Evolutionary conservation across 805 yeast genomes (phyloP).

Genomic region (Kurtzmaniella cleridarum): DNA sequence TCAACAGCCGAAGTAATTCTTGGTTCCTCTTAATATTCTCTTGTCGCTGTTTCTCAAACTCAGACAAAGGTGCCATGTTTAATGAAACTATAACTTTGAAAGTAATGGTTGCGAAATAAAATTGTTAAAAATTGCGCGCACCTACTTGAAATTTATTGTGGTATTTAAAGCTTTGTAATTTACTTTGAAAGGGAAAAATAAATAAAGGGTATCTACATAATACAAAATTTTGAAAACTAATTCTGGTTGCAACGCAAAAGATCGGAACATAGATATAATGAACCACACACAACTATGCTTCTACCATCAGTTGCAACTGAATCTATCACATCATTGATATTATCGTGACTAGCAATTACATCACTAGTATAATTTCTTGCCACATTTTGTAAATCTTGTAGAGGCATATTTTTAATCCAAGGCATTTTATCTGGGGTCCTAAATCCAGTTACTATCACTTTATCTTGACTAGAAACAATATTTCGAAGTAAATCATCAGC

Average conservation of each 20-base stretch:
- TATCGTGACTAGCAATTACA: constrained; percentile 10
- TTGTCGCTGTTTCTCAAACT: constrained; percentile 65
- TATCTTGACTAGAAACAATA: constrained; percentile 46
- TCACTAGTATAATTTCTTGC: constrained; percentile 16
- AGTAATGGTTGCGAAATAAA: not conserved
- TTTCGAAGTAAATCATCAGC: constrained; percentile 45
- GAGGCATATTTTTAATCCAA: constrained; percentile 61
- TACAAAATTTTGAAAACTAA: too few species aligned
- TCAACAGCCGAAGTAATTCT: constrained; percentile 64
- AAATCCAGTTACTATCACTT: constrained; percentile 59
- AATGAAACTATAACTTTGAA: not conserved
- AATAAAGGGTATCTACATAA: too few species aligned
- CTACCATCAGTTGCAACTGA: constrained; percentile 4
- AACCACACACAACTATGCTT: constrained; percentile 35
- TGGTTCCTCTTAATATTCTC: constrained; percentile 82
- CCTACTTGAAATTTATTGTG: too few species aligned
- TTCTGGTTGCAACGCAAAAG: constrained; percentile 18
- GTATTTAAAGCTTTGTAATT: too few species aligned
- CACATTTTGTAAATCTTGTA: constrained; percentile 21
- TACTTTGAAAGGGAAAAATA: too few species aligned
- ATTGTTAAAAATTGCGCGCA: not conserved
- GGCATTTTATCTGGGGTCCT: constrained; percentile 85
- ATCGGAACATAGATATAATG: constrained; percentile 38
- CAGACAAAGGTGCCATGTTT: constrained; percentile 38
- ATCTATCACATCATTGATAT: constrained; percentile 3